phyloP scores from a whole-genome alignment of 1,284 basidiomycete genomes.

The Leccinum huronense region DNA sequence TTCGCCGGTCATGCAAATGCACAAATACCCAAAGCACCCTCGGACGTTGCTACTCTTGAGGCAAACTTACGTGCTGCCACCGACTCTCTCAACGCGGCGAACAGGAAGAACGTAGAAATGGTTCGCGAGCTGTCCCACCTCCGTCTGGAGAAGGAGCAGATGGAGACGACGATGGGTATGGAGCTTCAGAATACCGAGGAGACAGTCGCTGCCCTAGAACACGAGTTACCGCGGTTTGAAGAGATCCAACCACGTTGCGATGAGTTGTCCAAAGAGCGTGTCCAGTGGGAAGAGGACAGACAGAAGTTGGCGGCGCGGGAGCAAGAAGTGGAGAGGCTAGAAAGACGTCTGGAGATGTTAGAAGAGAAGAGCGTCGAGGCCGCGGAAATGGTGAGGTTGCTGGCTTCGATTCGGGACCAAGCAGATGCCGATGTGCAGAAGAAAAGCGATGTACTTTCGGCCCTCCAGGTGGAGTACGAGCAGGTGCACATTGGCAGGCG shows the following conservation, averaged over 20 bases:
- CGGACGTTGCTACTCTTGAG: conserved; percentile 50
- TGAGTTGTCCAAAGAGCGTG: conserved; percentile 49
- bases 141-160: conserved; percentile 60
- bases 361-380: conserved; percentile 46
- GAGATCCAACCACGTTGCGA: conserved; percentile 52
- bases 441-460: conserved; percentile 50
- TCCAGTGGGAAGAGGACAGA: conserved; percentile 55
- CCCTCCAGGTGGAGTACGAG: conserved; percentile 52
- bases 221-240: conserved; percentile 59
- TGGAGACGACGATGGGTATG: conserved; percentile 59
- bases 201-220: conserved; percentile 56
- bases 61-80: conserved; percentile 60
- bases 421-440: conserved; percentile 39
- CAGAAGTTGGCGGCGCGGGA: conserved; percentile 44
- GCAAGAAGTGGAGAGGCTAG: conserved; percentile 46
- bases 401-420: conserved; percentile 38
- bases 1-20: conserved; percentile 75
- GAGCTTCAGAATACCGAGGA: conserved; percentile 67
- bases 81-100: conserved; percentile 53
- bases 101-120: conserved; percentile 60
- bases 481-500: conserved; percentile 51
- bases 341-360: conserved; percentile 44
- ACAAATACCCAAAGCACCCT: conserved; percentile 43
- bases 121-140: conserved; percentile 58
- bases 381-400: conserved; percentile 40